Base-by-base conservation (phyloP, 2,329 filamentous ascomycete genomes). In the Apiospora sp. region DNA sequence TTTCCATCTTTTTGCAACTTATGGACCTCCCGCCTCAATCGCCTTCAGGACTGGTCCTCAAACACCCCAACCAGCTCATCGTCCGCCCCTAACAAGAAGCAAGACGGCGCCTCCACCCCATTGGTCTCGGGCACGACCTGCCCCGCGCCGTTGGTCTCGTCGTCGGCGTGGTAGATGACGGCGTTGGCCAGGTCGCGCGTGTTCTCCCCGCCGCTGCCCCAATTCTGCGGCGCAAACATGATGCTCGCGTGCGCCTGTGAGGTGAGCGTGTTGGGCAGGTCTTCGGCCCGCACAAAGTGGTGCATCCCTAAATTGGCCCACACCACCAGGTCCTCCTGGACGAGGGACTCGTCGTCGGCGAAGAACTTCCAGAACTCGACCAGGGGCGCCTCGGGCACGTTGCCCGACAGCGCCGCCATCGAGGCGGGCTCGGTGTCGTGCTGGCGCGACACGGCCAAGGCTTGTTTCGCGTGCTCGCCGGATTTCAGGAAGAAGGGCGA, bases 261-360 rank as follows among this genome's bases (percentile, higher is more conserved):
- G 27, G 51, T 14, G 14, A 79, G 68, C 51, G 78, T 78, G 71
- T 77, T 77, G 54, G 78, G 78, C 6, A 83, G 71, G 71, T 82
- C 81, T 73, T 80, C 80, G 41, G 80, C 79, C 43, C 81, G 79
- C 1, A 85, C 85, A 10, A 86, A 80, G 74, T 87, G 86, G 75
- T 88, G 86, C 77, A 85, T 85, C 44, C 85, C 86, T 16, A 88
- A 77, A 75, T 87, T 87, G 75, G 87, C 84, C 80, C 84, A 87
- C 1, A 86, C 71, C 2, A 87, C 84, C 3, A 82, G 68, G 70
- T 82, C 81, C 73, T 83, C 80, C 68, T 83, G 82, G 16, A 82
- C 80, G 1, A 84, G 69, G 73, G 76, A 75, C 74, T 88, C 85
- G 24, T 80, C 81, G 73, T 87, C 75, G 5, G 14, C 51, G 71